Percentiles rank a stretch among this genome's conserved stretches.
Conservation (phyloP, 495 filamentous ascomycete genomes). For the Trichoderma parareesei region DNA sequence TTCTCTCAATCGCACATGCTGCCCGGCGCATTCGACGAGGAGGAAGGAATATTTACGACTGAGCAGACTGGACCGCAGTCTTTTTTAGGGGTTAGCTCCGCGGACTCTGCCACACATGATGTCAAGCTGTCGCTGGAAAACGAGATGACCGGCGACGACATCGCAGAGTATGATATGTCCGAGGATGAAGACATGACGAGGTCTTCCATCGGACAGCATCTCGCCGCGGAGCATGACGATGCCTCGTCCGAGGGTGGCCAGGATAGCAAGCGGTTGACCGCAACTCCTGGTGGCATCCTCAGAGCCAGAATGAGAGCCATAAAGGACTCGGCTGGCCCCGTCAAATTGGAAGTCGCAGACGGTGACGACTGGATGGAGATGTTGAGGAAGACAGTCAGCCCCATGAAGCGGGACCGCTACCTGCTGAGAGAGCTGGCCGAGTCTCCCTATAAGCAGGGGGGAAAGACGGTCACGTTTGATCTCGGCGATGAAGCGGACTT, state of each 20-base stretch:
- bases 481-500: constrained; percentile 8
- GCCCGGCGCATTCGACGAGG: constrained; percentile 70
- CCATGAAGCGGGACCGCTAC: constrained; percentile 72
- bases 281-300: constrained; percentile 46
- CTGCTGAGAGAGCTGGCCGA: constrained; percentile 42
- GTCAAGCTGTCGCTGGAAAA: constrained; percentile 52
- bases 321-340: constrained; percentile 49
- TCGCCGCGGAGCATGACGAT: constrained; percentile 56
- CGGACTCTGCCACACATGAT: constrained; percentile 67
- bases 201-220: constrained; percentile 57
- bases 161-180: constrained; percentile 62
- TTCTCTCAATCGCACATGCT: constrained; percentile 63
- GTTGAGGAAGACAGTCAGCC: constrained; percentile 84
- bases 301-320: constrained; percentile 47
- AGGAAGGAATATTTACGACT: constrained; percentile 42
- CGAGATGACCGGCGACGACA: constrained; percentile 39
- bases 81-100: constrained; percentile 88
- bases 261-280: constrained; percentile 20
- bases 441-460: constrained; percentile 15
- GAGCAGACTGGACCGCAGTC: constrained; percentile 47
- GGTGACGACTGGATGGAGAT: constrained; percentile 81
- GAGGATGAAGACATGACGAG: constrained; percentile 73
- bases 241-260: constrained; percentile 19
- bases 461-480: background rate
- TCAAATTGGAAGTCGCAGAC: constrained; percentile 48